Percentiles rank a stretch among this genome's conserved stretches.
phyloP scores from a whole-genome alignment of 2,329 filamentous ascomycete genomes.

The Xylaria sp. region DNA sequence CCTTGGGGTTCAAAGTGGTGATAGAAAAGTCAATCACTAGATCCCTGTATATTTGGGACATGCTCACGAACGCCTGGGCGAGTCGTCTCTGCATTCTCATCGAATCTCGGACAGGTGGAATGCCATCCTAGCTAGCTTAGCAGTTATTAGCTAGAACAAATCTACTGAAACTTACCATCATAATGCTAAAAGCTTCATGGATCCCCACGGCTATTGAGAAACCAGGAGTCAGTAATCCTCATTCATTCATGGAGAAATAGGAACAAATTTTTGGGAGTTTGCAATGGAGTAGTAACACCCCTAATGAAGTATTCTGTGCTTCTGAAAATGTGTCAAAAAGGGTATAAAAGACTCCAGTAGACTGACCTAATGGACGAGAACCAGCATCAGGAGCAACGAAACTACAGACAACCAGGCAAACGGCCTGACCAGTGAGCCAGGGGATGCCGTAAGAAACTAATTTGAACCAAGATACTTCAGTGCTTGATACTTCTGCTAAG shows the following conservation, averaged over 20 bases:
- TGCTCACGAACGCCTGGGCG: constrained; percentile 63
- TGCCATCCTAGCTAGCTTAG: constrained; percentile 48
- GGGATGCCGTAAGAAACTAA: constrained; percentile 65
- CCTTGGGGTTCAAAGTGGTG: constrained; percentile 62
- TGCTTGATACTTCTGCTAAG: constrained; percentile 60
- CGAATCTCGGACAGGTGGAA: constrained; percentile 54
- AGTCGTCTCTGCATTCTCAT: constrained; percentile 57
- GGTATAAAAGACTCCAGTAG: neutral
- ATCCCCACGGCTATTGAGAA: constrained; percentile 54
- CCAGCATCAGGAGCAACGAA: constrained; percentile 66
- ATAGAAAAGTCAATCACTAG: constrained; percentile 67
- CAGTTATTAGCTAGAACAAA: constrained; percentile 22
- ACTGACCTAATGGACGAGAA: constrained; percentile 56
- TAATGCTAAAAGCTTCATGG: constrained; percentile 59
- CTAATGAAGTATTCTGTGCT: neutral
- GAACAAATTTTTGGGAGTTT: neutral
- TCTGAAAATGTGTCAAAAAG: neutral
- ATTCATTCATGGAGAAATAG: neutral
- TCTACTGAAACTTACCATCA: constrained; percentile 54
- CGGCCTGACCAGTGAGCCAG: constrained; percentile 66
- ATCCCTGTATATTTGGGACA: constrained; percentile 67
- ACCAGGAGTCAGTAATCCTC: neutral
- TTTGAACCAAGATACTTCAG: constrained; percentile 60
- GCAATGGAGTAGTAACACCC: neutral
- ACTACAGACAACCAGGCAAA: constrained; percentile 62